Conservation (phyloP, 805 yeast genomes). For the Teunomyces atbi region DNA sequence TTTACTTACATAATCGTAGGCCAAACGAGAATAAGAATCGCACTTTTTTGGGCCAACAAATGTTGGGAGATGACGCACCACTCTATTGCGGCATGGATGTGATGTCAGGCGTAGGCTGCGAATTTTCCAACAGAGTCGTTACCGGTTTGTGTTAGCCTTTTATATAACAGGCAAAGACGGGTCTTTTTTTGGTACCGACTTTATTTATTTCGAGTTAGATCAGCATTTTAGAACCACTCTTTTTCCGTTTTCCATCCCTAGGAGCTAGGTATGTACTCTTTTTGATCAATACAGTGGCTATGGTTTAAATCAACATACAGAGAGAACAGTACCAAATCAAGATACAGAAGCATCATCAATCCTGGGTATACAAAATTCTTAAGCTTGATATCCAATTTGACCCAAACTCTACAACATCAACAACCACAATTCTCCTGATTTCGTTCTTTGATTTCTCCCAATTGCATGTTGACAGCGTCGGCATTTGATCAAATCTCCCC, state of each 20-base stretch:
- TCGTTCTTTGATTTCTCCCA: not conserved
- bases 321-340: not conserved
- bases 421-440: no score
- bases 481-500: not conserved
- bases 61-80: constrained; percentile 12
- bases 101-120: not conserved
- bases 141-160: not conserved
- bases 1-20: constrained; percentile 5
- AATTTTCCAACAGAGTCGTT: constrained; percentile 2
- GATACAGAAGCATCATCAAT: no score
- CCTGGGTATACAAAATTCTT: no score
- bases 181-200: constrained; percentile 1
- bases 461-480: not conserved
- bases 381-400: no score
- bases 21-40: constrained; percentile 5
- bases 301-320: not conserved
- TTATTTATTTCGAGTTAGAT: not conserved
- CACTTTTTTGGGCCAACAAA: constrained; percentile 16
- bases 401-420: no score
- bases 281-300: not conserved
- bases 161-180: not conserved
- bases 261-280: not conserved
- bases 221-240: constrained; percentile 1
- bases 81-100: constrained; percentile 3
- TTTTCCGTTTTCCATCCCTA: constrained; percentile 4